A percentile compares a stretch with the other conserved stretches of the same genome.
phyloP scores from a whole-genome alignment of 1,284 basidiomycete species.

The Ustilago esculenta region DNA sequence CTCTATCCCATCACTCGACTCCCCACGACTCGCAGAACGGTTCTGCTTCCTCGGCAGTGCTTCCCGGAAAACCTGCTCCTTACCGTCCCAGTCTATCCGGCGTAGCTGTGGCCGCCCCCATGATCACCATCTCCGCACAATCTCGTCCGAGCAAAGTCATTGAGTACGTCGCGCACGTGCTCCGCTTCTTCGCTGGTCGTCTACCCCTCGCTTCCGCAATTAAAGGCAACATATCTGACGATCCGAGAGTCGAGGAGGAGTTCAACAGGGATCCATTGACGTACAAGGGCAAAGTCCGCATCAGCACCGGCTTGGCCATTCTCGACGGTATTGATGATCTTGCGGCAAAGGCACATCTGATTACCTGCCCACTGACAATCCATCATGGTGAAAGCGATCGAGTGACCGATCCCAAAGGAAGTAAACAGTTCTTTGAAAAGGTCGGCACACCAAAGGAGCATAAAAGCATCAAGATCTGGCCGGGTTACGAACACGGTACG shows the following conservation, averaged over 20 bases:
- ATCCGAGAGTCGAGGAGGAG: slow-evolving; percentile 68
- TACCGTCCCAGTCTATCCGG: slow-evolving; percentile 57
- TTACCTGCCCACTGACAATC: slow-evolving; percentile 68
- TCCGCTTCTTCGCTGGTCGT: slow-evolving; percentile 68
- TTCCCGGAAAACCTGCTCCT: slow-evolving; percentile 20
- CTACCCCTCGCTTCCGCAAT: slow-evolving; percentile 69
- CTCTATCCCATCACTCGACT: slow-evolving; percentile 19
- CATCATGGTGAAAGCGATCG: slow-evolving; percentile 70
- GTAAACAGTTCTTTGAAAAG: slow-evolving; percentile 68
- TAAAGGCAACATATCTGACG: slow-evolving; percentile 70
- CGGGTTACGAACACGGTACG: slow-evolving; percentile 70
- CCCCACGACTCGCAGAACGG: slow-evolving; percentile 1
- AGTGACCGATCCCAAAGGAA: slow-evolving; percentile 69
- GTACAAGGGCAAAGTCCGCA: slow-evolving; percentile 70
- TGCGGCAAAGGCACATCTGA: slow-evolving; percentile 63
- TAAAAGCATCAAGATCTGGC: slow-evolving; percentile 70
- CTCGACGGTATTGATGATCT: slow-evolving; percentile 68
- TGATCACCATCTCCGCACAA: slow-evolving; percentile 68
- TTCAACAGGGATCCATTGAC: slow-evolving; percentile 67
- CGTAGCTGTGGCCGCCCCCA: slow-evolving; percentile 69
- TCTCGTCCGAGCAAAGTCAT: slow-evolving; percentile 67
- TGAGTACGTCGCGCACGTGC: slow-evolving; percentile 67
- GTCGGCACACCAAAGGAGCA: slow-evolving; percentile 65
- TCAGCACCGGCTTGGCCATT: slow-evolving; percentile 70
- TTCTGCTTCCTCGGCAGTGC: slow-evolving; percentile 5